Evolutionary conservation across 352 stramenopile species (phyloP).

Genomic region (Pythium guiyangense): DNA sequence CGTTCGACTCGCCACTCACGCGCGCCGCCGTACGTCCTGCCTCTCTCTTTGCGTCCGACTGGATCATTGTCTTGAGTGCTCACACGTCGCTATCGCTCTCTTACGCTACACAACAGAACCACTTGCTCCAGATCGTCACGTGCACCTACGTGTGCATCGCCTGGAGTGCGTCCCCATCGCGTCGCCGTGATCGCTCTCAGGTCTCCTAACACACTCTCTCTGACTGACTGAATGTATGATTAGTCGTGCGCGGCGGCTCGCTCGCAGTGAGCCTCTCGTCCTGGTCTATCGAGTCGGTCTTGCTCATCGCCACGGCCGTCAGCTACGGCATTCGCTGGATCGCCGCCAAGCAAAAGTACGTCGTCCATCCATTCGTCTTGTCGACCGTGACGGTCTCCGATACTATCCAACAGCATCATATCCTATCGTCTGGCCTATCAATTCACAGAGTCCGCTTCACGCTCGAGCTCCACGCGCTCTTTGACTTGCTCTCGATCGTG

Average conservation of each 20-base stretch:
- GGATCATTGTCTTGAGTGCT: neutral
- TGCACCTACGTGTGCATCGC: slow-evolving; percentile 77
- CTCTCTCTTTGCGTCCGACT: neutral
- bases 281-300: slow-evolving; percentile 76
- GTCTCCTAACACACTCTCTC: neutral
- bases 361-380: slow-evolving; percentile 1
- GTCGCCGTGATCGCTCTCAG: no score
- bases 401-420: neutral
- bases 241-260: slow-evolving; percentile 70
- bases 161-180: slow-evolving; percentile 54
- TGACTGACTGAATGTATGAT: neutral
- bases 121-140: slow-evolving; percentile 73
- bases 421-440: neutral
- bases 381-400: neutral
- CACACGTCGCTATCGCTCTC: neutral
- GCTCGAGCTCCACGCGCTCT: slow-evolving; percentile 62
- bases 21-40: slow-evolving; percentile 45
- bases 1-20: slow-evolving; percentile 68
- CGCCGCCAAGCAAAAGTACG: slow-evolving; percentile 79
- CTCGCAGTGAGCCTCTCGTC: slow-evolving; percentile 69
- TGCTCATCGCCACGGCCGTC: slow-evolving; percentile 67
- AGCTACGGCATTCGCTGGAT: slow-evolving; percentile 75
- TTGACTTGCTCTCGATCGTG: slow-evolving; percentile 78
- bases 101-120: slow-evolving; percentile 33
- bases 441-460: slow-evolving; percentile 47